Percentiles rank a stretch among this genome's conserved stretches.
phyloP scores from a whole-genome alignment of 1,284 basidiomycete species.

The Coriolopsis trogii region DNA sequence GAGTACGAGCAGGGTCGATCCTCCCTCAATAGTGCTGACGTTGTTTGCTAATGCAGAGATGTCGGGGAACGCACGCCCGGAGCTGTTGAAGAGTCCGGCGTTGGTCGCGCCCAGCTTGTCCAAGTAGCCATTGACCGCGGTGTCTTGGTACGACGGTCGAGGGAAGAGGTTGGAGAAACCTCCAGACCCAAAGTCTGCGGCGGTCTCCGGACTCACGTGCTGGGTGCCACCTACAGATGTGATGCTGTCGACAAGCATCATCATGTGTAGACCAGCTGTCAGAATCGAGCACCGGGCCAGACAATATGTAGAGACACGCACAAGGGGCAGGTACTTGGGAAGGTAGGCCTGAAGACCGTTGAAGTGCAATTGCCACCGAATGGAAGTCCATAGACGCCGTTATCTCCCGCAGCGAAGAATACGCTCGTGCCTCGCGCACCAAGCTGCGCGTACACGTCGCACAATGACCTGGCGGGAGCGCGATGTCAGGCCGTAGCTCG shows the following conservation, averaged over 20 bases:
- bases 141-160: slow-evolving; percentile 39
- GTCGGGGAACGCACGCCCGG: slow-evolving; percentile 30
- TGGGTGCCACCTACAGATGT: slow-evolving; percentile 60
- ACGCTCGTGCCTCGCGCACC: slow-evolving; percentile 58
- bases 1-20: slow-evolving; percentile 40
- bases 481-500: neutral
- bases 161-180: slow-evolving; percentile 50
- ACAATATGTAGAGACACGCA: too few relatives aligned
- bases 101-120: slow-evolving; percentile 25
- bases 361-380: too few relatives aligned
- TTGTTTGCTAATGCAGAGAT: slow-evolving; percentile 19
- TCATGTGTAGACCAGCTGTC: too few relatives aligned
- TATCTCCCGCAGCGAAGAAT: slow-evolving; percentile 68
- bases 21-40: slow-evolving; percentile 37
- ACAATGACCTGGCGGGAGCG: slow-evolving; percentile 15
- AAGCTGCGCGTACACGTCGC: slow-evolving; percentile 40
- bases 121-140: slow-evolving; percentile 34
- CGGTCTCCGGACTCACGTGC: slow-evolving; percentile 47
- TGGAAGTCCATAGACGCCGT: too few relatives aligned
- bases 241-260: too few relatives aligned
- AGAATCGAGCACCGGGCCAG: too few relatives aligned
- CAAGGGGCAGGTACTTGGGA: too few relatives aligned
- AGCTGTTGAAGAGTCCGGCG: slow-evolving; percentile 24
- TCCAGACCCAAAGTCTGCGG: slow-evolving; percentile 42
- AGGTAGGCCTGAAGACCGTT: too few relatives aligned